phyloP scores from a whole-genome alignment of 768 basidiomycete species.

The Boletus subcaerulescens region DNA sequence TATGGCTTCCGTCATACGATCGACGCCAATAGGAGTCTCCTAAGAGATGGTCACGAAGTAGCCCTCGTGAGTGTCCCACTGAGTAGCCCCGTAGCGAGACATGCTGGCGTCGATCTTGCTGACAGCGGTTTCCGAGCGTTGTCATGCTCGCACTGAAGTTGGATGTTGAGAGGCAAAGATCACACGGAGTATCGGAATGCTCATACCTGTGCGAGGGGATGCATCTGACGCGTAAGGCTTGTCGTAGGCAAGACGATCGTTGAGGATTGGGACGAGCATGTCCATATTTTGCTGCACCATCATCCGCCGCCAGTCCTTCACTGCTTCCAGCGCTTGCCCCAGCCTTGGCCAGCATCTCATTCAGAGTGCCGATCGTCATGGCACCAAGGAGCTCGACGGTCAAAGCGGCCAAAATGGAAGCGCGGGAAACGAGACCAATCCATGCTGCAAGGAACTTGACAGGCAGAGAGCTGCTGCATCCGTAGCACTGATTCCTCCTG shows the following conservation, averaged over 20 bases:
- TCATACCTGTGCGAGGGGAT: constrained; percentile 28
- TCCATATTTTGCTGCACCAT: constrained; percentile 29
- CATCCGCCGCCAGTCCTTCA: constrained; percentile 12
- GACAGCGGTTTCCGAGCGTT: constrained; percentile 26
- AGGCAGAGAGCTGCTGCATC: constrained; percentile 25
- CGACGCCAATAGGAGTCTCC: constrained; percentile 26
- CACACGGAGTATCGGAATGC: not conserved
- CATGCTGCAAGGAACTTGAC: constrained; percentile 24
- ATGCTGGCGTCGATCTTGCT: constrained; percentile 30
- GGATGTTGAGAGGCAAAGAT: not conserved
- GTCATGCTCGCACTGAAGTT: constrained; percentile 23
- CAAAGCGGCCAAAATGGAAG: constrained; percentile 19
- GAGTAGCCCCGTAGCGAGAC: constrained; percentile 34
- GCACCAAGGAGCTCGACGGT: constrained; percentile 22
- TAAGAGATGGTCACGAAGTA: constrained; percentile 17
- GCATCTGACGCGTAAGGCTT: constrained; percentile 30
- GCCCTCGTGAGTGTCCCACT: constrained; percentile 33
- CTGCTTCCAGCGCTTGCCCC: constrained; percentile 6
- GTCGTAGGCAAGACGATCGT: constrained; percentile 32
- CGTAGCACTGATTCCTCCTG: constrained; percentile 7
- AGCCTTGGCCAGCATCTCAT: constrained; percentile 24
- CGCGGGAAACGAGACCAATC: constrained; percentile 24
- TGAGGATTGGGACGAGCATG: constrained; percentile 28
- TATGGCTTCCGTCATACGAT: constrained; percentile 27
- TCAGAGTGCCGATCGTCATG: constrained; percentile 23